Conservation (phyloP, 83 land plant genomes). For the Picea abies region DNA sequence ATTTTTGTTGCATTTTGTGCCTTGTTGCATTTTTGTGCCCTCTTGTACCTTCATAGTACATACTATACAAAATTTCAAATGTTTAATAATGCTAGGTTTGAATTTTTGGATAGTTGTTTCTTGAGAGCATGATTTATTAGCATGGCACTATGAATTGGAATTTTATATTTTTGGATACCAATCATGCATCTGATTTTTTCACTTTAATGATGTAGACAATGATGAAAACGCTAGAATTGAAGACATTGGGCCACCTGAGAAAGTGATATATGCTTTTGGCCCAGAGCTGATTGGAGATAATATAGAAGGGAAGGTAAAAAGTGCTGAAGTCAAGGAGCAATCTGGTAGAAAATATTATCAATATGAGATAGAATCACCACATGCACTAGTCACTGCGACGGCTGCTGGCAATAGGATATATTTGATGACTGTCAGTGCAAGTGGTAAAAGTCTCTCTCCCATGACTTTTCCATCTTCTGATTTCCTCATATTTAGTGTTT, state of each 20-base stretch:
- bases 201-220: not conserved
- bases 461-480: not conserved
- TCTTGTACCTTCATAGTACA: no score
- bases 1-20: slow-evolving; percentile 7
- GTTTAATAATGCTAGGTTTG: not conserved
- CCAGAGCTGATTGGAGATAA: slow-evolving; percentile 94
- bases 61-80: no score
- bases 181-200: not conserved
- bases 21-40: no score
- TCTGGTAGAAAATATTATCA: slow-evolving; percentile 83
- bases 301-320: slow-evolving; percentile 87
- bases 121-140: not conserved
- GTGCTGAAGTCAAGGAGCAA: slow-evolving; percentile 63
- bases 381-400: slow-evolving; percentile 84
- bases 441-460: slow-evolving; percentile 39
- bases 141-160: not conserved
- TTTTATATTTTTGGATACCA: not conserved
- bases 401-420: slow-evolving; percentile 98
- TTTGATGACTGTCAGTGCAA: slow-evolving; percentile 77
- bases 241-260: slow-evolving; percentile 88
- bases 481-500: not conserved
- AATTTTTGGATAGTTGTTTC: not conserved
- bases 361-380: slow-evolving; percentile 89
- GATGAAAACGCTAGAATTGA: slow-evolving; percentile 67
- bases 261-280: slow-evolving; percentile 95